Evolutionary conservation across 805 yeast species (phyloP).

Genomic region (Yarrowia alimentaria): DNA sequence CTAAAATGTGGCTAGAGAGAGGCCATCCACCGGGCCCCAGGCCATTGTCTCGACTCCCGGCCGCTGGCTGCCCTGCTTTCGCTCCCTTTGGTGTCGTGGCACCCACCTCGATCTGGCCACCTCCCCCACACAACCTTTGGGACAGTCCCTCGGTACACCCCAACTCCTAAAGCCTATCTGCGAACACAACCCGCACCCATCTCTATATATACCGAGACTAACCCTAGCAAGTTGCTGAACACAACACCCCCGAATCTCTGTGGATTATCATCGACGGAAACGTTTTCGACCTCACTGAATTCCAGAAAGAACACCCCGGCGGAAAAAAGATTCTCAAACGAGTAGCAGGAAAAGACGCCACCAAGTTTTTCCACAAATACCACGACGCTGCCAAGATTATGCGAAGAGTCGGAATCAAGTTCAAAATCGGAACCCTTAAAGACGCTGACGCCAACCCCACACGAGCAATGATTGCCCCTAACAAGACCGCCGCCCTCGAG

Average conservation of each 20-base stretch:
- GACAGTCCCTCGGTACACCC: slow-evolving; percentile 22
- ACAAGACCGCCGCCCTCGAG: slow-evolving; percentile 29
- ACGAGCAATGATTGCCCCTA: slow-evolving; percentile 30
- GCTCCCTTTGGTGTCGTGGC: too few relatives aligned
- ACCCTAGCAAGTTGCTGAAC: slow-evolving; percentile 58
- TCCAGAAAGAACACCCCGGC: slow-evolving; percentile 78
- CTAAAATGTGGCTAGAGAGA: too few relatives aligned
- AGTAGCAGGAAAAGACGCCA: slow-evolving; percentile 77
- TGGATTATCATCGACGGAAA: slow-evolving; percentile 84
- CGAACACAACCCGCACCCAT: rapidly evolving
- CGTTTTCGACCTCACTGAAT: slow-evolving; percentile 72
- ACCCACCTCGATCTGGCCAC: too few relatives aligned
- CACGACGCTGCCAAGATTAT: slow-evolving; percentile 44
- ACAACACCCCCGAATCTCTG: slow-evolving; percentile 69
- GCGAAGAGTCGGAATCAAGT: slow-evolving; percentile 40
- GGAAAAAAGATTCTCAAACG: slow-evolving; percentile 70
- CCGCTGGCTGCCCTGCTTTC: too few relatives aligned
- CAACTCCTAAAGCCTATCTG: slow-evolving; percentile 10
- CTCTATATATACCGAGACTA: slow-evolving; percentile 18
- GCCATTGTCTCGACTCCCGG: too few relatives aligned
- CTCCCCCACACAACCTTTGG: not conserved
- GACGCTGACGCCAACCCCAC: slow-evolving; percentile 30
- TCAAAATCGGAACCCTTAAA: slow-evolving; percentile 37
- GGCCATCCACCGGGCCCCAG: too few relatives aligned
- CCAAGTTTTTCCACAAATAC: slow-evolving; percentile 58